Evolutionary conservation across 768 basidiomycete genomes (phyloP), one percentile per base, ranked within the genome.

Genomic region (Mycena haematopus): DNA sequence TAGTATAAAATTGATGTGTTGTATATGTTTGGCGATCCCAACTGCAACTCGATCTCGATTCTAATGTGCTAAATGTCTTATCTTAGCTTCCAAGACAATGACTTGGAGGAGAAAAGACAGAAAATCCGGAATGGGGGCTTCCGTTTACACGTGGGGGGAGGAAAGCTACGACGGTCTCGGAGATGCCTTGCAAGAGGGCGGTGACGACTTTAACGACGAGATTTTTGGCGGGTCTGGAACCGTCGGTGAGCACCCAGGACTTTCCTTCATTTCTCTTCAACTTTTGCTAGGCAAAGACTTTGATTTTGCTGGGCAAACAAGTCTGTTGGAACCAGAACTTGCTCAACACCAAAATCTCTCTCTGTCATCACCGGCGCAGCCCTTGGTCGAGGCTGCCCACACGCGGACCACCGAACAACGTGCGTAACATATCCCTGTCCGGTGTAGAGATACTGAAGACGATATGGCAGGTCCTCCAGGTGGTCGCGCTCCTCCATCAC

Each of bases 151-250:
- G 47, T 97, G 93, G 93, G 94, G 92, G 13, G 91, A 92, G 68
- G 92, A 92, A 42, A 87, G 87, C 67, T 95, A 95, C 72, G 93
- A 96, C 74, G 93, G 92, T 42, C 86, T 96, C 27, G 95, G 91
- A 55, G 90, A 93, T 76, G 87, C 87, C 52, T 83, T 98, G 56
- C 87, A 90, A 69, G 96, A 99, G 76, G 90, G 89, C 44, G 88
- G 88, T 59, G 95, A 98, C 80, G 95, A 96, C 68, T 74, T 96
- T 69, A 99, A 99, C 77, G 94, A 96, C 75, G 95, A 96, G 80
- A 99, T 97, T 2, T 99, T 99, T 78, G 97, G 96, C 31, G 84
- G 77, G 42, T 66, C 79, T 52, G 88, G 82, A 35, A 77, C 72
- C 66, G 85, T 96, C 61, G 93, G 95, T 95, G 73, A 82, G 90